Conservation (phyloP, 2,329 filamentous ascomycete species). For the Exophiala alcalophila region DNA sequence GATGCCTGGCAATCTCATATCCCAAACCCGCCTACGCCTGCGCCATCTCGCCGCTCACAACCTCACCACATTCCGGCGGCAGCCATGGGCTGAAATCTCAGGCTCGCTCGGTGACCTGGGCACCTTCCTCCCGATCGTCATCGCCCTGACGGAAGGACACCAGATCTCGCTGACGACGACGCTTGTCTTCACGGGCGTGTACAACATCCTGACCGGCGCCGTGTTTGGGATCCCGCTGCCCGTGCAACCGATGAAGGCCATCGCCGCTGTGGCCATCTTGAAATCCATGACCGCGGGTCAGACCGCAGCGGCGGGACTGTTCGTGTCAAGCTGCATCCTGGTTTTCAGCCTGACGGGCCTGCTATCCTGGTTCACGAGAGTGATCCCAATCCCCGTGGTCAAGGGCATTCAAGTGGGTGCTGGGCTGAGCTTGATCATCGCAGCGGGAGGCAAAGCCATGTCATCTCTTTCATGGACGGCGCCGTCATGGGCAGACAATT, state of each 20-base stretch:
- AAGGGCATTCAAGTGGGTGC: conserved; percentile 95
- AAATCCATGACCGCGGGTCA: conserved; percentile 63
- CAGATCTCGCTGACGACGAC: conserved; percentile 79
- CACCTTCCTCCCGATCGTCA: conserved; percentile 83
- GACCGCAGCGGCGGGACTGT: conserved; percentile 78
- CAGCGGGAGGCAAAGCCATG: conserved; percentile 68
- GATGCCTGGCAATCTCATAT: too few species aligned
- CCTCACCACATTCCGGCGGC: conserved; percentile 52
- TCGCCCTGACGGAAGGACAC: conserved; percentile 72
- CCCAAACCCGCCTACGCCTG: too few species aligned
- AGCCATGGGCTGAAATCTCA: conserved; percentile 73
- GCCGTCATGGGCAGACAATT: conserved; percentile 70
- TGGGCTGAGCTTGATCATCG: conserved; percentile 76
- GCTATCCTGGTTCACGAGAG: conserved; percentile 68
- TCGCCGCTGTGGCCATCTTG: conserved; percentile 83
- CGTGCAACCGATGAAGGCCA: conserved; percentile 87
- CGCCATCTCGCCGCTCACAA: conserved; percentile 44
- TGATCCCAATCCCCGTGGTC: conserved; percentile 80
- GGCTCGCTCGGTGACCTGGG: conserved; percentile 86
- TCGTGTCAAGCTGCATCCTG: conserved; percentile 70
- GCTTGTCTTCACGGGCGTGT: conserved; percentile 81
- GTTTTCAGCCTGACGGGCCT: conserved; percentile 76
- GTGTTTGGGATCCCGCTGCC: conserved; percentile 85
- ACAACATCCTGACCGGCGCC: conserved; percentile 78
- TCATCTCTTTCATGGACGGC: conserved; percentile 65